These are phyloP conservation scores for Blattamonas nauphoetae DNA, from an alignment of 78 protist species.

Conservation along the genomic window DNA sequence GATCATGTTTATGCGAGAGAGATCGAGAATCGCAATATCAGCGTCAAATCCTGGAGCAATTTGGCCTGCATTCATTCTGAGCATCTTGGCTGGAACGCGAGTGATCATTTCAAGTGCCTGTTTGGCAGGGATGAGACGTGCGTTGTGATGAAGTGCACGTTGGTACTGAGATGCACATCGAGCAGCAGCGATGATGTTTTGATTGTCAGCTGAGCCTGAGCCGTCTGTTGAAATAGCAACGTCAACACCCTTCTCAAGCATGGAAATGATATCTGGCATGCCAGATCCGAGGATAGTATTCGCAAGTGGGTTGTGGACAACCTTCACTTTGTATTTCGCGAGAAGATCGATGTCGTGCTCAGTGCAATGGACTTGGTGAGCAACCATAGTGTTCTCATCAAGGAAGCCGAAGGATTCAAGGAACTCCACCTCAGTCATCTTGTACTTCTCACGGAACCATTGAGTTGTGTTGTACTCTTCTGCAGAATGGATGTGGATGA, in stretches of 20 bases:
- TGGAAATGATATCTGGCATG: no score
- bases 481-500: slow-evolving; percentile 25
- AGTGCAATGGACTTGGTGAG: slow-evolving; percentile 32
- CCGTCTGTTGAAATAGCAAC: slow-evolving; percentile 35
- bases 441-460: slow-evolving; percentile 14
- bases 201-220: slow-evolving; percentile 26
- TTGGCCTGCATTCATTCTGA: not conserved
- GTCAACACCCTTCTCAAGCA: slow-evolving; percentile 10
- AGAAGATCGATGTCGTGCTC: slow-evolving; percentile 26
- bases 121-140: slow-evolving; percentile 1
- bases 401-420: slow-evolving; percentile 12
- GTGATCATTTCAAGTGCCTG: slow-evolving; percentile 17
- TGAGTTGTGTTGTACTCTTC: slow-evolving; percentile 32
- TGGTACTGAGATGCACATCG: slow-evolving; percentile 7
- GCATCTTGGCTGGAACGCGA: slow-evolving; percentile 6
- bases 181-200: slow-evolving; percentile 8
- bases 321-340: not conserved
- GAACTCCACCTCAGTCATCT: slow-evolving; percentile 19
- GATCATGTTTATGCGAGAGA: not conserved
- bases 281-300: no score
- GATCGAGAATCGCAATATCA: slow-evolving; percentile 11
- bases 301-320: slow-evolving; percentile 33
- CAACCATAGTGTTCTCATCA: slow-evolving; percentile 9
- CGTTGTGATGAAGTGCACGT: not conserved
- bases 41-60: not conserved